A percentile compares a stretch with the other conserved stretches of the same genome.
Evolutionary conservation across 192 early-diverging fungal genomes (phyloP).

Genomic region (Backusella australiensis): DNA sequence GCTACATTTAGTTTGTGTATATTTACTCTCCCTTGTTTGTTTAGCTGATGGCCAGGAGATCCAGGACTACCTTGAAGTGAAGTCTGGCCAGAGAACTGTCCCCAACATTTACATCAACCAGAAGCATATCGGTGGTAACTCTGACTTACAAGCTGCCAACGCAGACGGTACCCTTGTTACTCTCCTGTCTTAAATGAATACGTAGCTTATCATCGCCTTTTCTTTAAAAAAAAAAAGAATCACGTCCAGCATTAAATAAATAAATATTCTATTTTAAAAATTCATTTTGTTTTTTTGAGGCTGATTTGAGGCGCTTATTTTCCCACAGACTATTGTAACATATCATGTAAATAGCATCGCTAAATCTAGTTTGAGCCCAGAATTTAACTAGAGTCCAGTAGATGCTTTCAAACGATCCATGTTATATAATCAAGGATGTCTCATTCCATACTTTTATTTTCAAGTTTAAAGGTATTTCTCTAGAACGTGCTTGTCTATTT

Average conservation of each 20-base stretch:
- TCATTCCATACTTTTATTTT: no score
- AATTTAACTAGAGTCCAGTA: no score
- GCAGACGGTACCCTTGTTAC: slow-evolving; percentile 39
- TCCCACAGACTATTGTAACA: background rate
- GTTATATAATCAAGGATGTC: no score
- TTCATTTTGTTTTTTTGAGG: background rate
- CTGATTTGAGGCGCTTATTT: background rate
- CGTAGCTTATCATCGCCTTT: background rate
- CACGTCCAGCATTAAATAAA: background rate
- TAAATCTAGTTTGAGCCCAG: no score
- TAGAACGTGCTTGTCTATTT: no score
- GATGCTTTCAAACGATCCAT: no score
- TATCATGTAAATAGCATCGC: background rate
- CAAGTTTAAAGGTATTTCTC: no score
- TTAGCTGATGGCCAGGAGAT: slow-evolving; percentile 49
- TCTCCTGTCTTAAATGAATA: slow-evolving; percentile 30
- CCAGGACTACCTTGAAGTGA: slow-evolving; percentile 50
- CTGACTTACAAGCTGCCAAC: slow-evolving; percentile 46
- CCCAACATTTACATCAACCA: slow-evolving; percentile 71
- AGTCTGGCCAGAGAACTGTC: slow-evolving; percentile 67
- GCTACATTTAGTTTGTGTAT: background rate
- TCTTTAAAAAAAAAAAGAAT: background rate
- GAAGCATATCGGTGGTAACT: slow-evolving; percentile 68
- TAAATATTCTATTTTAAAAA: background rate
- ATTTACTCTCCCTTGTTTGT: background rate